Evolutionary conservation across 257 asterid genomes (phyloP), one percentile per base, ranked within the genome.

Genomic region (Solanum appendiculatum): DNA sequence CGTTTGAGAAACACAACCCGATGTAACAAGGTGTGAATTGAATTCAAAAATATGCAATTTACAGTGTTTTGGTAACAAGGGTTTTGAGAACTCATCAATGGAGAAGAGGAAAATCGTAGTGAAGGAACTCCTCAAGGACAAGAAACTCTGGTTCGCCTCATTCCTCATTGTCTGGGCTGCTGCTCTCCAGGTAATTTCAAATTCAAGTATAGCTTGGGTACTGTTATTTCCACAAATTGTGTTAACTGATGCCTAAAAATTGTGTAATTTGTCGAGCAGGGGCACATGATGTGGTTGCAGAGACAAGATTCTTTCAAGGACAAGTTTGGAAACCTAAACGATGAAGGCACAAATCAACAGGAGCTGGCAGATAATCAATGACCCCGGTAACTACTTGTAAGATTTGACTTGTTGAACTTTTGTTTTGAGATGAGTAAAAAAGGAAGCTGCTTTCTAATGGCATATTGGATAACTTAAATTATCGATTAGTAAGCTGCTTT

Each of bases 211-310:
- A n/a, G 78, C 42, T 69, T 13, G 6, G 4, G n/a, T n/a, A n/a
- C n/a, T n/a, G n/a, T n/a, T n/a, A n/a, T n/a, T n/a, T n/a, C n/a
- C n/a, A n/a, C n/a, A n/a, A n/a, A n/a, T n/a, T n/a, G n/a, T n/a
- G n/a, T n/a, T n/a, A n/a, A n/a, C n/a, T n/a, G n/a, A n/a, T n/a
- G n/a, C n/a, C n/a, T n/a, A n/a, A n/a, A n/a, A n/a, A n/a, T n/a
- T n/a, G 31, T 88, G 48, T 18, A 60, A 63, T 23, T 60, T 36
- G 20, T 11, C 29, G 34, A 16, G 74, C 91, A 96, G 99, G 98
- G 98, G 80, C 98, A 96, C 74, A 93, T 96, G 96, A 93, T 94
- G 98, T 95, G 98, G 98, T 34, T 96, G 56, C 91, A 93, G 92
- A 93, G 92, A 90, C 99, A 95, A 89, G 98, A 96, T 60, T 86